A percentile compares a stretch with the other conserved stretches of the same genome.
Evolutionary conservation across 257 asterid species (phyloP).

Genomic region (Plantago elongata): DNA sequence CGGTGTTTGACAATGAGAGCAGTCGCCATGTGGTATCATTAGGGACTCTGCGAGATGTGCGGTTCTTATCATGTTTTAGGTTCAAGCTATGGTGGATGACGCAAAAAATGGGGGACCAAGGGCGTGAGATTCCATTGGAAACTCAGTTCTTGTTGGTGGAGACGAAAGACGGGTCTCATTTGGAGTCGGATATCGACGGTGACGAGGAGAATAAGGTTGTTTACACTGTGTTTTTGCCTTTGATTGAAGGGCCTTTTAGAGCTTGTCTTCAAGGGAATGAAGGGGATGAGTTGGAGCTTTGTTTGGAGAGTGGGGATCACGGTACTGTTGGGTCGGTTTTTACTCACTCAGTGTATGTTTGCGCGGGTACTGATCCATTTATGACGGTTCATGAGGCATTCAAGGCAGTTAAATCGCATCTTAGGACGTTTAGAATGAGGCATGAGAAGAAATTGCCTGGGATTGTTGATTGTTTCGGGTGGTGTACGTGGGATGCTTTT

Average conservation of each 20-base stretch:
- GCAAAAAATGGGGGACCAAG: conserved; percentile 74
- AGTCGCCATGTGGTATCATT: conserved; percentile 39
- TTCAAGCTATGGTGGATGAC: conserved; percentile 97
- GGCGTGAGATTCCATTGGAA: conserved; percentile 71
- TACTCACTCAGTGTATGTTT: conserved; percentile 51
- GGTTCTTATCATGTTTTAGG: conserved; percentile 76
- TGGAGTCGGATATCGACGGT: conserved; percentile 40
- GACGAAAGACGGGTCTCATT: conserved; percentile 47
- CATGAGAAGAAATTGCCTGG: conserved; percentile 72
- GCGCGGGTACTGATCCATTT: conserved; percentile 67
- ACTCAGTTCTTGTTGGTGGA: conserved; percentile 70
- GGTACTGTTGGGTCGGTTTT: conserved; percentile 34
- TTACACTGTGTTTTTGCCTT: conserved; percentile 63
- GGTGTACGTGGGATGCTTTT: conserved; percentile 96
- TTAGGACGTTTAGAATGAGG: conserved; percentile 56
- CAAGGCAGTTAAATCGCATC: conserved; percentile 48
- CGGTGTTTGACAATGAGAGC: conserved; percentile 32
- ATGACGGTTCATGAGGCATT: conserved; percentile 53
- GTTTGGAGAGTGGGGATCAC: conserved; percentile 68
- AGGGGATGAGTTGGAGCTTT: conserved; percentile 54
- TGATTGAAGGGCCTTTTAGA: conserved; percentile 69
- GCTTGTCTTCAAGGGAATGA: conserved; percentile 74
- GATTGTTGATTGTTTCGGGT: conserved; percentile 68
- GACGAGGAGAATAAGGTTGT: conserved; percentile 34
- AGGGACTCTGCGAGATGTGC: conserved; percentile 47